These are phyloP conservation scores for Micractinium conductrix DNA, from an alignment of 139 green algal genomes.

Conservation along the genomic window DNA sequence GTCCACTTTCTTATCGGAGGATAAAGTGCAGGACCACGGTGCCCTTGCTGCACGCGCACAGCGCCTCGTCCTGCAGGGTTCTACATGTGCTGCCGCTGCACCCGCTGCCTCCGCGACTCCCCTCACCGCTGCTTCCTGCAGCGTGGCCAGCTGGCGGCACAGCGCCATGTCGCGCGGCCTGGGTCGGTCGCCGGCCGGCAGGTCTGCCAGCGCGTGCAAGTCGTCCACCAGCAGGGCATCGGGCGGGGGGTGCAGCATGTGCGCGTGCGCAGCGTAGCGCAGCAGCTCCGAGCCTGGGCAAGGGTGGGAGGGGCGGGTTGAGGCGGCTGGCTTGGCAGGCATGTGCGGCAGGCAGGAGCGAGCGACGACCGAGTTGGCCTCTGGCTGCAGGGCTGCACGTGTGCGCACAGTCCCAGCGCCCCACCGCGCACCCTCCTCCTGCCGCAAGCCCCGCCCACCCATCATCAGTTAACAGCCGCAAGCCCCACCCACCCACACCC, in stretches of 20 bases:
- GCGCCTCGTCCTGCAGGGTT: too few relatives aligned
- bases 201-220: not conserved
- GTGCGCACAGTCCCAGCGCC: not conserved
- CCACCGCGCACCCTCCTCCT: too few relatives aligned
- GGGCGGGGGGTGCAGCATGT: not conserved
- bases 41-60: not conserved
- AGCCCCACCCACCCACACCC: not conserved
- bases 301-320: not conserved
- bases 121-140: slow-evolving; percentile 30
- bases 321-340: not conserved
- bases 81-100: not conserved
- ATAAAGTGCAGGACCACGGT: too few relatives aligned
- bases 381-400: not conserved
- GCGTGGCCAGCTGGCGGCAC: slow-evolving; percentile 18
- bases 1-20: too few relatives aligned
- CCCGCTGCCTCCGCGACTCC: not conserved
- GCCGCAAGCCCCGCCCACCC: not conserved
- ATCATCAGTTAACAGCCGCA: too few relatives aligned
- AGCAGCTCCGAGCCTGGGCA: slow-evolving; percentile 31
- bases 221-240: slow-evolving; percentile 27
- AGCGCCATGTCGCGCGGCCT: slow-evolving; percentile 31
- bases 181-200: slow-evolving; percentile 15
- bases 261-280: slow-evolving; percentile 19
- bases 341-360: not conserved
- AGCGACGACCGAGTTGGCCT: not conserved